These are phyloP conservation scores for Leptographium procerum DNA, from an alignment of 2,329 filamentous ascomycete species.

Conservation along the genomic window DNA sequence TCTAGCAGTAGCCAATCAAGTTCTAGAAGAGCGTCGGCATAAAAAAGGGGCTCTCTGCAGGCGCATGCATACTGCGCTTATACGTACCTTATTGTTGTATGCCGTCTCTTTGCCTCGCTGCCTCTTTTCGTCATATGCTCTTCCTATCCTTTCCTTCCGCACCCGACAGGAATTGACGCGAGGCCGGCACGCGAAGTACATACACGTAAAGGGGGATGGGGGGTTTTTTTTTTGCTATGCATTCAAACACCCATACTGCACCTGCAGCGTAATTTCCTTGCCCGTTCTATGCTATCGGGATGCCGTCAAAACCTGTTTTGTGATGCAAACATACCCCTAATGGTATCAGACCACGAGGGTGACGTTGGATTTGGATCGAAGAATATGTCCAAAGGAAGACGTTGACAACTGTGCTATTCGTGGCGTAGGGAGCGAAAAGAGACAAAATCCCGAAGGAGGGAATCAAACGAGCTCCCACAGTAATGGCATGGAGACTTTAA, in stretches of 20 bases:
- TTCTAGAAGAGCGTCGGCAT: neutral
- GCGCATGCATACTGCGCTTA: neutral
- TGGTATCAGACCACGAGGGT: neutral
- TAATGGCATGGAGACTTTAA: neutral
- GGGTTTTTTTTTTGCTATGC: no score
- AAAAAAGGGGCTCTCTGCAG: neutral
- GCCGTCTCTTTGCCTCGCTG: neutral
- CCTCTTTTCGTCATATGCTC: neutral
- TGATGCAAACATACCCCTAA: neutral
- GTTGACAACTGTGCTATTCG: neutral
- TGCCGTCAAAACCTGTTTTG: neutral
- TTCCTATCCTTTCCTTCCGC: neutral
- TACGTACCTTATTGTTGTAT: neutral
- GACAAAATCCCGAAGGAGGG: neutral
- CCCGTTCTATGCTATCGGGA: neutral
- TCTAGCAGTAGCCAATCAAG: neutral
- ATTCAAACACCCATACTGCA: no score
- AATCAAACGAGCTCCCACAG: neutral
- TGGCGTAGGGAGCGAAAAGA: no score
- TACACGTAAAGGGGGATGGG: no score
- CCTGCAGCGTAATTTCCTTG: neutral
- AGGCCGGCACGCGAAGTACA: no score
- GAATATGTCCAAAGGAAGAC: neutral
- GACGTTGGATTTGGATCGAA: neutral
- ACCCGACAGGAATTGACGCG: no score